Evolutionary conservation across 495 filamentous ascomycete genomes (phyloP).

Genomic region (Hypoxylon fragiforme): DNA sequence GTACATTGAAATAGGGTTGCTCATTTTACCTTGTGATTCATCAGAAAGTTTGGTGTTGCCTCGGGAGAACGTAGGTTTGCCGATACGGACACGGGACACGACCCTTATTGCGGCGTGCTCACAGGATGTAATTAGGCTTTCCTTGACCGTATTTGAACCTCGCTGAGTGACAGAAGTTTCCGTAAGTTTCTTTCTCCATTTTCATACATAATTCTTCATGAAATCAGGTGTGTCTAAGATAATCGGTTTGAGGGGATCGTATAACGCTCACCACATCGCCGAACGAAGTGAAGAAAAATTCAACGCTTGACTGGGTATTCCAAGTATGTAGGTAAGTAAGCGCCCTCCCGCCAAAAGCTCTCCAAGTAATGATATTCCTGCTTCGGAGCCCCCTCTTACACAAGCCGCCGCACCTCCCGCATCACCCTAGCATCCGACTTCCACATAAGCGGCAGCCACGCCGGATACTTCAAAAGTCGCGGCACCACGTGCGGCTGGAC

Average conservation of each 20-base stretch:
- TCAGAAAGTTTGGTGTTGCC: background rate
- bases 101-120: background rate
- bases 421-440: slow-evolving; percentile 19
- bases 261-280: too few relatives aligned
- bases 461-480: slow-evolving; percentile 24
- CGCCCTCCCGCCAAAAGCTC: too few relatives aligned
- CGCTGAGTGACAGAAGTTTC: too few relatives aligned
- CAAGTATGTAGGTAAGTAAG: too few relatives aligned
- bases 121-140: background rate
- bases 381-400: too few relatives aligned
- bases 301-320: too few relatives aligned
- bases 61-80: background rate
- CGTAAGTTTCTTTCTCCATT: too few relatives aligned
- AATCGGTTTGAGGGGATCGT: too few relatives aligned
- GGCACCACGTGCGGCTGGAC: slow-evolving; percentile 12
- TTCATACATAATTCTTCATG: too few relatives aligned
- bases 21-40: background rate
- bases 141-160: background rate
- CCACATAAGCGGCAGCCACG: slow-evolving; percentile 32
- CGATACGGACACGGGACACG: background rate
- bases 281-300: too few relatives aligned
- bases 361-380: too few relatives aligned
- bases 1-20: background rate
- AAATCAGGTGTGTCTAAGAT: too few relatives aligned
- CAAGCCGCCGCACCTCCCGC: slow-evolving; percentile 5